Conservation (phyloP, 2,329 filamentous ascomycete species). For the Fonsecaea nubica region DNA sequence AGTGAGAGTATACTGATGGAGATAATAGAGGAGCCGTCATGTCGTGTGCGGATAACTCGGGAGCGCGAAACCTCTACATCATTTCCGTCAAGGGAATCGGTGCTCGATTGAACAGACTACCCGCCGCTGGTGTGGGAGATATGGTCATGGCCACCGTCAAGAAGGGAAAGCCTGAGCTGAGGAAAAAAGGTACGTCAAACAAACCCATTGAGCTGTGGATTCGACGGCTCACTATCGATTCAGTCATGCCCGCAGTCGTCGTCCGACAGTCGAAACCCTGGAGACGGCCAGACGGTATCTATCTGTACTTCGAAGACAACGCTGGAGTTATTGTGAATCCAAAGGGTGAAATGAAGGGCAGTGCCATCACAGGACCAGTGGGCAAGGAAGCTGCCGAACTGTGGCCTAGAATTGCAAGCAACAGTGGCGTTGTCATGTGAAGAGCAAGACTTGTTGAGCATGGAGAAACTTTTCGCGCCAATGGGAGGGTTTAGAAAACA, state of each 20-base stretch:
- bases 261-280: constrained; percentile 99
- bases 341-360: constrained; percentile 99
- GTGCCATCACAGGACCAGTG: constrained; percentile 97
- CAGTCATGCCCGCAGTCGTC: constrained; percentile 97
- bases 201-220: not conserved
- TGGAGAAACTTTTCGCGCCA: constrained; percentile 4
- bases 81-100: constrained; percentile 99
- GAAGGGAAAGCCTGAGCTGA: constrained; percentile 99
- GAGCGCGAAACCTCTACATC: constrained; percentile 99
- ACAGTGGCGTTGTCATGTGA: constrained; percentile 99
- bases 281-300: constrained; percentile 97
- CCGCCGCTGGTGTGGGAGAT: constrained; percentile 96
- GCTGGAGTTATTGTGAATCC: constrained; percentile 99
- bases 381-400: constrained; percentile 99
- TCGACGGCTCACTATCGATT: constrained; percentile 10
- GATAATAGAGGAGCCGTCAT: constrained; percentile 90
- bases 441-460: constrained; percentile 17
- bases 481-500: constrained; percentile 3
- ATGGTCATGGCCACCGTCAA: constrained; percentile 99
- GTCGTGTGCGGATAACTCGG: constrained; percentile 99
- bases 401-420: constrained; percentile 99
- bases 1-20: constrained; percentile 16
- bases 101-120: constrained; percentile 95
- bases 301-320: constrained; percentile 99
- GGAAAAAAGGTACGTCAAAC: constrained; percentile 75